phyloP scores from a whole-genome alignment of 2,329 filamentous ascomycete genomes.

The Cryphonectria parasitica region DNA sequence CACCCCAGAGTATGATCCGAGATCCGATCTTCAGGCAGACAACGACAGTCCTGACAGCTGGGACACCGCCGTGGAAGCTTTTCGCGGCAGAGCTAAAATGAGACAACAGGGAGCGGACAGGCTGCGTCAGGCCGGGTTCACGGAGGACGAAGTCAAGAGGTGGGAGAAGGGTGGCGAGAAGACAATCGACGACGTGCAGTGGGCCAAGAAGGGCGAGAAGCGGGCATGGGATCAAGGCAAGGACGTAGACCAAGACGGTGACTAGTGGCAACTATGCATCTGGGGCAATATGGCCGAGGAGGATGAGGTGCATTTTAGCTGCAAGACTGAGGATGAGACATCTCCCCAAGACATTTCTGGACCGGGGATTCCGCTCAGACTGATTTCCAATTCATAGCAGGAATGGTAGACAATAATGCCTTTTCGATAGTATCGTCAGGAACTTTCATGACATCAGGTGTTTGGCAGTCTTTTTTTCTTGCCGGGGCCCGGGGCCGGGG shows the following conservation, averaged over 20 bases:
- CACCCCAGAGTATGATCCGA: slow-evolving; percentile 64
- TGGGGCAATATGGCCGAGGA: not conserved
- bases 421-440: not conserved
- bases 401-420: not conserved
- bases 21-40: slow-evolving; percentile 58
- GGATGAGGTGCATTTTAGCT: not conserved
- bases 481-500: no score
- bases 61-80: slow-evolving; percentile 78
- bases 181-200: slow-evolving; percentile 69
- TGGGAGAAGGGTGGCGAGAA: slow-evolving; percentile 68
- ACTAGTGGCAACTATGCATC: slow-evolving; percentile 5
- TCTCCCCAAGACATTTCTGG: not conserved
- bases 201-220: slow-evolving; percentile 70
- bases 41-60: slow-evolving; percentile 65
- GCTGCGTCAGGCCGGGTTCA: slow-evolving; percentile 77
- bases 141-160: slow-evolving; percentile 71
- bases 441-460: not conserved
- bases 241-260: slow-evolving; percentile 30
- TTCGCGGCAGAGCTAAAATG: slow-evolving; percentile 80
- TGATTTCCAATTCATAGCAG: not conserved
- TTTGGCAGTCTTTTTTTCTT: not conserved
- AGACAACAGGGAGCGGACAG: slow-evolving; percentile 75
- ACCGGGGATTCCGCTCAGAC: no score
- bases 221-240: slow-evolving; percentile 66
- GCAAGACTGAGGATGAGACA: not conserved